These are phyloP conservation scores for Besnoitia besnoiti DNA, from an alignment of 169 alveolate genomes.

Conservation along the genomic window DNA sequence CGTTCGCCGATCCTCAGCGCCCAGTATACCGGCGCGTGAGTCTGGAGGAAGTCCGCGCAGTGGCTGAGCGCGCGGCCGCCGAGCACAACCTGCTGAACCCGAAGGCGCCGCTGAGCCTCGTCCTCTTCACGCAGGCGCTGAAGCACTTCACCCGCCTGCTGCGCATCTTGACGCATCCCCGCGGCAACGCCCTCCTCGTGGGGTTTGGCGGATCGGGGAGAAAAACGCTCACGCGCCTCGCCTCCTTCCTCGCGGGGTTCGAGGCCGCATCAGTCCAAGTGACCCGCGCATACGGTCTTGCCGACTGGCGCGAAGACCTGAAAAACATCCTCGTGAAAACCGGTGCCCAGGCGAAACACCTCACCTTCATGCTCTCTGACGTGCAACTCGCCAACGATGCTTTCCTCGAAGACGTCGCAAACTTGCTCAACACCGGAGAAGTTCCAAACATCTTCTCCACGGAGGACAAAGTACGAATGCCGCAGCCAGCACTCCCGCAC, in stretches of 20 bases:
- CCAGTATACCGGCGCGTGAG: background rate
- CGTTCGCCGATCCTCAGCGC: background rate
- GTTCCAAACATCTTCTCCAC: conserved; percentile 88
- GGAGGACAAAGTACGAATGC: conserved; percentile 84
- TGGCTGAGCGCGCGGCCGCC: conserved; percentile 77
- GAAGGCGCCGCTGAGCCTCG: conserved; percentile 86
- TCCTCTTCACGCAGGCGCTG: conserved; percentile 92
- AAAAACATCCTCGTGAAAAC: conserved; percentile 88
- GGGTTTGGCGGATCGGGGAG: conserved; percentile 99
- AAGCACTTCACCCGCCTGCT: conserved; percentile 93
- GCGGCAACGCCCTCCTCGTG: conserved; percentile 93
- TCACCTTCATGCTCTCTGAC: conserved; percentile 93
- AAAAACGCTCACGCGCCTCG: conserved; percentile 93
- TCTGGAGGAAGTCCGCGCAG: conserved; percentile 77
- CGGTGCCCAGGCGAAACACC: conserved; percentile 87
- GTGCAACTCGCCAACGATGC: conserved; percentile 92
- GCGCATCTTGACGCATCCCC: conserved; percentile 92
- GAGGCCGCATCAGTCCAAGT: conserved; percentile 86
- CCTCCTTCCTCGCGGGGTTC: conserved; percentile 91
- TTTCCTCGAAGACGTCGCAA: conserved; percentile 91
- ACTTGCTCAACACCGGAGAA: conserved; percentile 92
- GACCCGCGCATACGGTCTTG: conserved; percentile 87
- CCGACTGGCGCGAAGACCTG: conserved; percentile 92
- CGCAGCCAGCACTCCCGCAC: no score
- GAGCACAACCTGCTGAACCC: conserved; percentile 81